Evolutionary conservation across 805 yeast genomes (phyloP), one percentile per base, ranked within the genome.

Genomic region (Suhomyces canberraensis): DNA sequence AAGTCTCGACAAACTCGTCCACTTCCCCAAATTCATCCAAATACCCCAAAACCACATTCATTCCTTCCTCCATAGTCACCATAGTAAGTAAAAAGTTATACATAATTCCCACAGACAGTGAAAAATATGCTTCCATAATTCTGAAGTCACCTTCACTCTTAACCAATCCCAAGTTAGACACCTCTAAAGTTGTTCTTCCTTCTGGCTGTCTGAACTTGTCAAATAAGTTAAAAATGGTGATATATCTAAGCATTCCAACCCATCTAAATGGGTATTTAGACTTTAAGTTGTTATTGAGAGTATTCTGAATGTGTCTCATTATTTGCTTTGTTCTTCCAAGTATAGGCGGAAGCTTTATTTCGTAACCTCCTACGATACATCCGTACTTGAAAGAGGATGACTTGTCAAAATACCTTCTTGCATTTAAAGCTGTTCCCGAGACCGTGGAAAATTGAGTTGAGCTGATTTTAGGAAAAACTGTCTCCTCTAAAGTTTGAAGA

Each of bases 111-210:
- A 39, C 31, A 4, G 35, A 37, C 42, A 36, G 43, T 3, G 35
- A 31, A 21, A 43, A 45, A 26, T 30, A 36, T 4, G 42, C 43
- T 26, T 45, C 37, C 2, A 31, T 33, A 3, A 40, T 16, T 6
- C 24, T 35, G 33, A 25, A 37, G 8, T 19, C 11, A 8, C 16
- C 14, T 3, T 16, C 9, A 4, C 29, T 22, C 5, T 29, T 28
- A 8, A n/a, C 17, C 8, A 46, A 36, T 2, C 49, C 49, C 25
- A 45, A 17, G 31, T 45, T 43, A 4, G 43, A 40, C 1, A 40
- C 24, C 25, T 35, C 33, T 8, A 42, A 17, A n/a, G 47, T 35
- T 25, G 21, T 25, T 18, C 43, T 18, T 13, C 33, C 39, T n/a
- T 26, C 19, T 9, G 25, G 21, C 13, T 32, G 35, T 15, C 33